phyloP scores from a whole-genome alignment of 1,139 yeast species.

The Blastobotrys niveus region DNA sequence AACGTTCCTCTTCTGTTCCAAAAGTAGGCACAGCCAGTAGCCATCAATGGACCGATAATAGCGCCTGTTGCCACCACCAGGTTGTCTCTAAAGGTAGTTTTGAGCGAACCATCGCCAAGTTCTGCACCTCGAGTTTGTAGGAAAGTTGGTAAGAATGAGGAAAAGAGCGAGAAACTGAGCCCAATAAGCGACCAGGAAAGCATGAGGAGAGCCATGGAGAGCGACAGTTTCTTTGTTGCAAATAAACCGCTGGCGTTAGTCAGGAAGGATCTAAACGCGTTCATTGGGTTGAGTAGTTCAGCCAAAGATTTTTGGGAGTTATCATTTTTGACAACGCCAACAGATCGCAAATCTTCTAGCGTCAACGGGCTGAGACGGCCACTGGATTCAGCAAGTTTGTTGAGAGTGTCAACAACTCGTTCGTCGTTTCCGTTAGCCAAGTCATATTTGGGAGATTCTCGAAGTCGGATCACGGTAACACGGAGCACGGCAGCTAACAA shows the following conservation, averaged over 20 bases:
- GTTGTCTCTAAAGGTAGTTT: constrained; percentile 47
- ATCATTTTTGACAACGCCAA: constrained; percentile 31
- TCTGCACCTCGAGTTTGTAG: constrained; percentile 45
- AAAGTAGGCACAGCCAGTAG: no score
- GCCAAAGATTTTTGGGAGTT: constrained; percentile 14
- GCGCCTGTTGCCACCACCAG: constrained; percentile 47
- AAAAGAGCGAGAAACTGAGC: constrained; percentile 47
- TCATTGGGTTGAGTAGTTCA: constrained; percentile 17
- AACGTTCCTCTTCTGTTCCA: constrained; percentile 56
- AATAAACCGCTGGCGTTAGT: constrained; percentile 34
- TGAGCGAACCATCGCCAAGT: constrained; percentile 37
- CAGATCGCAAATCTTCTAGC: constrained; percentile 40
- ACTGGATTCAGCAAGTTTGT: constrained; percentile 26
- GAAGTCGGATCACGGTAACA: constrained; percentile 43
- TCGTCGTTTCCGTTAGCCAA: constrained; percentile 49
- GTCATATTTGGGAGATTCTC: constrained; percentile 55
- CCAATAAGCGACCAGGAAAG: constrained; percentile 50
- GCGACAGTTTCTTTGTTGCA: constrained; percentile 37
- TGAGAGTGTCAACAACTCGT: constrained; percentile 35
- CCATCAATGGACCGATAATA: constrained; percentile 54
- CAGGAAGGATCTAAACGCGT: constrained; percentile 16
- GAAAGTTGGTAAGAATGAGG: constrained; percentile 47
- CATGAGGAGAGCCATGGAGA: constrained; percentile 41
- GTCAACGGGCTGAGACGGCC: constrained; percentile 23
- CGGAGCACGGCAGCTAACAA: constrained; percentile 45